Evolutionary conservation across 1,139 yeast genomes (phyloP).

Genomic region (Taphrina communis): DNA sequence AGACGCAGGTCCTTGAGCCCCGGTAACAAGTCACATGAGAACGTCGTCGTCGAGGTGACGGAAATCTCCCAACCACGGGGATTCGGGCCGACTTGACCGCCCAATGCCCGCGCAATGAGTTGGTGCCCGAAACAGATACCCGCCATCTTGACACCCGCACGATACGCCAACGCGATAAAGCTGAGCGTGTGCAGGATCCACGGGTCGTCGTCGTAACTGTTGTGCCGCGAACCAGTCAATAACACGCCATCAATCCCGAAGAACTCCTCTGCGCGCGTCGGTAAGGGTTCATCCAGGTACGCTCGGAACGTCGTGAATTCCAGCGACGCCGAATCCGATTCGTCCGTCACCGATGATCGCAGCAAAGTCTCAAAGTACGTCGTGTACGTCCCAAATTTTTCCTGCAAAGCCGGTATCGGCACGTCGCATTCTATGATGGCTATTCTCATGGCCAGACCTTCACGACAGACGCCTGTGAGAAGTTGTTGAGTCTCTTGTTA

Average conservation of each 20-base stretch:
- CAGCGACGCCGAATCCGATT: not conserved
- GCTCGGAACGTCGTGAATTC: slow-evolving; percentile 57
- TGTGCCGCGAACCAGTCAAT: slow-evolving; percentile 65
- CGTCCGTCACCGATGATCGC: slow-evolving; percentile 5
- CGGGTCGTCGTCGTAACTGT: slow-evolving; percentile 12
- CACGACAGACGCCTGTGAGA: too few species aligned
- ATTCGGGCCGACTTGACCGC: slow-evolving; percentile 65
- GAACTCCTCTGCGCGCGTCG: slow-evolving; percentile 54
- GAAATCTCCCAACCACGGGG: slow-evolving; percentile 77
- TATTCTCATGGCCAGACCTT: slow-evolving; percentile 21
- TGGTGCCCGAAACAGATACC: slow-evolving; percentile 86
- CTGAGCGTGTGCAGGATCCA: slow-evolving; percentile 7
- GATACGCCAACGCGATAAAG: slow-evolving; percentile 7
- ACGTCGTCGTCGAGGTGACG: slow-evolving; percentile 57
- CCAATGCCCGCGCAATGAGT: slow-evolving; percentile 68
- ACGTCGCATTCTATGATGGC: slow-evolving; percentile 44
- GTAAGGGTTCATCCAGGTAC: slow-evolving; percentile 50
- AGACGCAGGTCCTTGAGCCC: slow-evolving; percentile 51
- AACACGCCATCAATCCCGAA: slow-evolving; percentile 57
- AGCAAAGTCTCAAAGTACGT: slow-evolving; percentile 41
- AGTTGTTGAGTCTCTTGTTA: too few species aligned
- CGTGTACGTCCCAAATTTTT: slow-evolving; percentile 41
- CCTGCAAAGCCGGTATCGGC: slow-evolving; percentile 41
- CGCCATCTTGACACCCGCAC: slow-evolving; percentile 49
- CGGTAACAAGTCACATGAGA: slow-evolving; percentile 51